phyloP scores from a whole-genome alignment of 257 asterid genomes.

The Capsicum rhomboideum region DNA sequence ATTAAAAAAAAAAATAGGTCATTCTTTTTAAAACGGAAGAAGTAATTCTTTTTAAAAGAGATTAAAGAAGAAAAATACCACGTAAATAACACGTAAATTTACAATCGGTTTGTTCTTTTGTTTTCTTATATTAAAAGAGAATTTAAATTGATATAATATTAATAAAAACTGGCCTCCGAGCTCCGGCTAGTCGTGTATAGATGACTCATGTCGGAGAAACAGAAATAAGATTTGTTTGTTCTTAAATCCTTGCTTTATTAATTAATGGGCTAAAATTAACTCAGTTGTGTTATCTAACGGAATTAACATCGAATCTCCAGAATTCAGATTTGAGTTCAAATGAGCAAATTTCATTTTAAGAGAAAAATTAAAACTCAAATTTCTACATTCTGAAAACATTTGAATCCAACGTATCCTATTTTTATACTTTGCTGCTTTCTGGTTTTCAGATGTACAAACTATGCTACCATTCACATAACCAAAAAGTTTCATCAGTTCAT shows the following conservation, averaged over 20 bases:
- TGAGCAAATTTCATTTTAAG: not conserved
- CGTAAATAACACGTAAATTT: too few relatives aligned
- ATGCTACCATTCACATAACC: slow-evolving; percentile 8
- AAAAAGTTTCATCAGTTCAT: not conserved
- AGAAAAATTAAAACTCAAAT: not conserved
- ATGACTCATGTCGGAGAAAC: not conserved
- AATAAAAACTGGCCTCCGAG: too few relatives aligned
- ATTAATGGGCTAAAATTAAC: not conserved
- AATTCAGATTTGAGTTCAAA: not conserved
- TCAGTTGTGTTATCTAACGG: too few relatives aligned
- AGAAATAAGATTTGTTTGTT: not conserved
- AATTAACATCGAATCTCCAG: too few relatives aligned
- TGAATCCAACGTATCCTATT: not conserved
- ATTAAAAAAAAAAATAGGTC: too few relatives aligned
- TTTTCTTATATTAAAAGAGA: too few relatives aligned
- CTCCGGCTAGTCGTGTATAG: too few relatives aligned
- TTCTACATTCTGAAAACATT: not conserved
- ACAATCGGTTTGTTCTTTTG: too few relatives aligned
- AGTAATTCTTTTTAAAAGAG: too few relatives aligned
- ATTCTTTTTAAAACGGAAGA: too few relatives aligned
- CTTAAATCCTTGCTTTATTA: not conserved
- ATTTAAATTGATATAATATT: too few relatives aligned
- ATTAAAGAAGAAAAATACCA: too few relatives aligned
- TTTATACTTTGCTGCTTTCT: not conserved
- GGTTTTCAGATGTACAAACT: slow-evolving; percentile 10